phyloP scores from a whole-genome alignment of 805 yeast genomes.

The Myxozyma udenii region DNA sequence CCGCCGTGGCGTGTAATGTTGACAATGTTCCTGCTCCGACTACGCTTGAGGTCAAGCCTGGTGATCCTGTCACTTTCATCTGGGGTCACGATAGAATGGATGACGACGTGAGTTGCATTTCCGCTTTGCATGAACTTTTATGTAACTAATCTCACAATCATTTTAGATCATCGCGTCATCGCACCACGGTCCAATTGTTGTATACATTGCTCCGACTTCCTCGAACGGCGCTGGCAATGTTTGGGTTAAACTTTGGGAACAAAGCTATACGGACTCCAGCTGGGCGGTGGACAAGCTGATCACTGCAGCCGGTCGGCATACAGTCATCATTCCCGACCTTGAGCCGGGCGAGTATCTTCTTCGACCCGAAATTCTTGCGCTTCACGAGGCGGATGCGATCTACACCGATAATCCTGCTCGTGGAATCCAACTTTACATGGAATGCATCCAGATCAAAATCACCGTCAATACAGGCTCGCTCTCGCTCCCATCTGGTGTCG shows the following conservation, averaged over 20 bases:
- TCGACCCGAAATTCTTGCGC: constrained; percentile 23
- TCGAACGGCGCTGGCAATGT: constrained; percentile 10
- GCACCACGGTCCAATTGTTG: constrained; percentile 22
- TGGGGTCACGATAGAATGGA: constrained; percentile 21
- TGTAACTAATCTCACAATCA: not conserved
- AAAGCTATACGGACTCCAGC: constrained; percentile 4
- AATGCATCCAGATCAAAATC: constrained; percentile 19
- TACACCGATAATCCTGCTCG: constrained; percentile 9
- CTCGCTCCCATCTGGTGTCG: constrained; percentile 14
- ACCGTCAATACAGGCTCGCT: constrained; percentile 8
- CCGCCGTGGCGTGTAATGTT: constrained; percentile 21
- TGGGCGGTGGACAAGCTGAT: constrained; percentile 22
- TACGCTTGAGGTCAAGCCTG: constrained; percentile 18
- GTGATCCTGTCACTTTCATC: constrained; percentile 10
- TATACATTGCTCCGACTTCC: constrained; percentile 18
- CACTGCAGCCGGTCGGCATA: constrained; percentile 14
- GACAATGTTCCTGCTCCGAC: constrained; percentile 8
- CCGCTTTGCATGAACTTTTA: not conserved
- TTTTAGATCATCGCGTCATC: constrained; percentile 13
- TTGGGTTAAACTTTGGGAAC: constrained; percentile 24
- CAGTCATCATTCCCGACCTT: constrained; percentile 18
- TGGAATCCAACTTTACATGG: constrained; percentile 23
- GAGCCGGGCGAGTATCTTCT: constrained; percentile 20
- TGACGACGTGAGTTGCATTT: constrained; percentile 4
- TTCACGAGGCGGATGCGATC: constrained; percentile 13